phyloP scores from a whole-genome alignment of 2,329 filamentous ascomycete species.

The Phialocephala sp. region DNA sequence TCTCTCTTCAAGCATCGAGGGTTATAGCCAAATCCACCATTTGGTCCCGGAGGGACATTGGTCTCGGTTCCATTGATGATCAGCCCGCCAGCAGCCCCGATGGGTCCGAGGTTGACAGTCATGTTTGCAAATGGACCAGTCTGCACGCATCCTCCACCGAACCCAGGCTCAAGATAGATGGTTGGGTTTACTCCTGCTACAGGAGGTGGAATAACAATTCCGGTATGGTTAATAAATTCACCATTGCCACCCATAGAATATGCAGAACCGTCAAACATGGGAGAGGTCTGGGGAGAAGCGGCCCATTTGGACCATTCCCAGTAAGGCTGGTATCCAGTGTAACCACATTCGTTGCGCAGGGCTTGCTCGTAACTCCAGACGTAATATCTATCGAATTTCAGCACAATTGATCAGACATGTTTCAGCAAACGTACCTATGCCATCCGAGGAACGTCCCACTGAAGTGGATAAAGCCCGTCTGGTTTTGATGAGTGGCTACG shows the following conservation, averaged over 20 bases:
- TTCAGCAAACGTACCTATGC: constrained; percentile 49
- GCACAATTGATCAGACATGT: constrained; percentile 13
- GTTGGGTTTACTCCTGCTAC: constrained; percentile 27
- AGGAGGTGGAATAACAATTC: constrained; percentile 10
- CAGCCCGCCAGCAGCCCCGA: neutral
- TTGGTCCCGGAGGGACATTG: neutral
- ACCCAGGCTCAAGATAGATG: constrained; percentile 49
- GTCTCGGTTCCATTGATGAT: constrained; percentile 6
- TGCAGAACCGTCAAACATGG: constrained; percentile 57
- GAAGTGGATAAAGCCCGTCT: constrained; percentile 33
- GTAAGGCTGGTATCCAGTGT: constrained; percentile 48
- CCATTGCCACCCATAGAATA: constrained; percentile 56
- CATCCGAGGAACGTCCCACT: constrained; percentile 47
- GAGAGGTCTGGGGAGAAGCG: constrained; percentile 29
- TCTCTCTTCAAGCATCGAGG: constrained; percentile 51
- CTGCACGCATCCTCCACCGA: constrained; percentile 59
- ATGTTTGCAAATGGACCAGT: constrained; percentile 52
- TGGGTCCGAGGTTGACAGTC: constrained; percentile 31
- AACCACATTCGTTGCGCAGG: constrained; percentile 50
- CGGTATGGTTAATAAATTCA: constrained; percentile 37
- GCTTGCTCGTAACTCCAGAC: constrained; percentile 49
- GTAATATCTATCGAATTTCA: constrained; percentile 43
- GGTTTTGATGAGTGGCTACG: constrained; percentile 44
- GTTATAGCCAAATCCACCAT: constrained; percentile 42
- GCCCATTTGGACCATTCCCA: constrained; percentile 29